Conservation (phyloP, 1,284 basidiomycete species). For the Thecaphora frezii region DNA sequence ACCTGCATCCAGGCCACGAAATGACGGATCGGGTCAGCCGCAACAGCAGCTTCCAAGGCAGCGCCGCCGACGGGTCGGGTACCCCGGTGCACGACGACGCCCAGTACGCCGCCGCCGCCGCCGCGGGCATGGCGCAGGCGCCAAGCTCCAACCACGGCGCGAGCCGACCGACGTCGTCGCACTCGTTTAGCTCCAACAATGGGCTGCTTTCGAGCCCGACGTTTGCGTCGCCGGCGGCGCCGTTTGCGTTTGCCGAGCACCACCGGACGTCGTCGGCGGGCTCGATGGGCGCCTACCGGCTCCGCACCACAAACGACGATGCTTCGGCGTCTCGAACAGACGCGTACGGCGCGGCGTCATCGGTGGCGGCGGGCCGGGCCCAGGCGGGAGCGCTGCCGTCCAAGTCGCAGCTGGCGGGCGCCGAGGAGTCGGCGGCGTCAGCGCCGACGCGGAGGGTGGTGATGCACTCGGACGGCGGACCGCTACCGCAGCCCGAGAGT, state of each 20-base stretch:
- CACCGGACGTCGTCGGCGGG: background rate
- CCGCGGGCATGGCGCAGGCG: conserved; percentile 1
- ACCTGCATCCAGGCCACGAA: conserved; percentile 15
- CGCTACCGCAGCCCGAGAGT: conserved; percentile 27
- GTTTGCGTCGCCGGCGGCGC: background rate
- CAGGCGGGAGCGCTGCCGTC: conserved; percentile 5
- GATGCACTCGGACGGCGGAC: conserved; percentile 34
- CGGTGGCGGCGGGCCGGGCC: no score
- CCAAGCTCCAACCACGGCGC: background rate
- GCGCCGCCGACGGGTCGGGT: background rate
- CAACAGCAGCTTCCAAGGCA: background rate
- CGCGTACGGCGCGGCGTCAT: background rate
- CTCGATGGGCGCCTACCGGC: background rate
- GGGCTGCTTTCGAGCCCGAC: background rate
- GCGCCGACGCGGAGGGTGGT: conserved; percentile 16
- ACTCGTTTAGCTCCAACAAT: background rate
- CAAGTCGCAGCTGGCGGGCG: conserved; percentile 5
- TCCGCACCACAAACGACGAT: background rate
- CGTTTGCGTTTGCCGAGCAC: background rate
- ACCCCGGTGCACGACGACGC: background rate
- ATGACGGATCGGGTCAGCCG: conserved; percentile 13
- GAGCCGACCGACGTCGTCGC: background rate
- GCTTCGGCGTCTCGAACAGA: no score
- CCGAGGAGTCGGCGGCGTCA: conserved; percentile 2
- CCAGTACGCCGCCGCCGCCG: background rate